Evolutionary conservation across 768 basidiomycete genomes (phyloP), one percentile per base, ranked within the genome.

Genomic region (Lanmaoa pseudosensibilis): DNA sequence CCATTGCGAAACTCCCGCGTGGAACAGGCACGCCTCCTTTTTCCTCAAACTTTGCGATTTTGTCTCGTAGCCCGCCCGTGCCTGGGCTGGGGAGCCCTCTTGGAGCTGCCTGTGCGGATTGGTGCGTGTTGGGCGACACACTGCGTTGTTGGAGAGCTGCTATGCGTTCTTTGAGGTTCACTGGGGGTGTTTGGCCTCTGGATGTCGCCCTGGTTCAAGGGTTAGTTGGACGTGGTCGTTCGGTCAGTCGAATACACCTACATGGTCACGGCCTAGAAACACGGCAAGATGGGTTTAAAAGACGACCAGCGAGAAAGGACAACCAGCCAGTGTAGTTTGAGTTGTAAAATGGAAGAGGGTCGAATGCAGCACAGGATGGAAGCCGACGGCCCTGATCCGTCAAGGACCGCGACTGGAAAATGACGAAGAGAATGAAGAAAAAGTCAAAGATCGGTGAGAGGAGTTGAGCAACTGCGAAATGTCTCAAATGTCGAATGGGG

Each of bases 101-200:
- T 15, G 69, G 61, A 25, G 73, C 65, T 12, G 74, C 67, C 21
- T 71, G 67, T 12, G 74, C 59, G 52, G 78, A 62, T 41, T 73
- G 65, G 55, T 72, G 72, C 53, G 64, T 70, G 52, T 54, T 57
- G 60, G 64, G 58, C 53, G 69, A 50, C 52, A 62, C 57, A 39
- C 58, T 67, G 61, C 82, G 80, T 62, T 89, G 88, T 68, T 92
- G 84, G 47, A 92, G 76, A 27, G 89, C 89, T 18, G 90, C 90
- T 59, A 92, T 92, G 52, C 90, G 86, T 63, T 92, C 90, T 73
- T 86, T 90, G 66, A 92, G 82, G 69, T 87, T 88, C 50, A 75
- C 77, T 46, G 69, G 69, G 0, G 68, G 59, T 34, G 68, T 60
- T 41, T 66, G 55, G 13, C 60, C 57, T 65, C 66, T 66, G 46